These are phyloP conservation scores for Colletotrichum spinosum DNA, from an alignment of 2,329 filamentous ascomycete species.

Conservation along the genomic window DNA sequence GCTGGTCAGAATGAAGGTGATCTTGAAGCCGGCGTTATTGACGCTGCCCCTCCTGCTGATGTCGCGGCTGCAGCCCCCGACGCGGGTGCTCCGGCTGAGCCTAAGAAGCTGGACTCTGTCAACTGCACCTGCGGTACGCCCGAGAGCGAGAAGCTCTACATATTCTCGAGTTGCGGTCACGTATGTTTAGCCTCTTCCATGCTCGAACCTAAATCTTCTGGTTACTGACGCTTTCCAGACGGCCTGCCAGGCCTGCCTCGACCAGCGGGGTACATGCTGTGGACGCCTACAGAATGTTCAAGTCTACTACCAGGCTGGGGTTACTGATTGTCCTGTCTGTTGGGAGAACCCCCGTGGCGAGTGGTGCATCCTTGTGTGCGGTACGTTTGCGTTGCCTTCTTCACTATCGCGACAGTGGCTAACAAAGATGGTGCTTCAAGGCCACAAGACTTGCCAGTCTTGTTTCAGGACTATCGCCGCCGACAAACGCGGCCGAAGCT, in stretches of 20 bases:
- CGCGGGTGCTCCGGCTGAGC: not conserved
- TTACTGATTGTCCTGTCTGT: not conserved
- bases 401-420: not conserved
- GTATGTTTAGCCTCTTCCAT: not conserved
- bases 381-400: not conserved
- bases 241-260: slow-evolving; percentile 5
- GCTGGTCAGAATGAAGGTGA: not conserved
- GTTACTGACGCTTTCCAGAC: not conserved
- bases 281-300: slow-evolving; percentile 7
- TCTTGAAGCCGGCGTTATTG: not conserved
- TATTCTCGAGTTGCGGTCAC: slow-evolving; percentile 8
- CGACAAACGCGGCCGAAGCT: not conserved
- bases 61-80: not conserved
- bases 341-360: not conserved
- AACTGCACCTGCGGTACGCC: slow-evolving; percentile 11
- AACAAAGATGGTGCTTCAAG: not conserved
- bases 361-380: slow-evolving; percentile 10
- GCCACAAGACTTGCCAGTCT: slow-evolving; percentile 1
- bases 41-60: not conserved
- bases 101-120: not conserved
- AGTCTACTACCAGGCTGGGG: slow-evolving; percentile 10
- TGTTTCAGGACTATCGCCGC: not conserved
- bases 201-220: not conserved
- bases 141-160: slow-evolving; percentile 2
- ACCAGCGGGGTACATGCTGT: slow-evolving; percentile 7